Evolutionary conservation across 257 asterid species (phyloP), one percentile per base, ranked within the genome.

Genomic region (Nicotiana undulata): DNA sequence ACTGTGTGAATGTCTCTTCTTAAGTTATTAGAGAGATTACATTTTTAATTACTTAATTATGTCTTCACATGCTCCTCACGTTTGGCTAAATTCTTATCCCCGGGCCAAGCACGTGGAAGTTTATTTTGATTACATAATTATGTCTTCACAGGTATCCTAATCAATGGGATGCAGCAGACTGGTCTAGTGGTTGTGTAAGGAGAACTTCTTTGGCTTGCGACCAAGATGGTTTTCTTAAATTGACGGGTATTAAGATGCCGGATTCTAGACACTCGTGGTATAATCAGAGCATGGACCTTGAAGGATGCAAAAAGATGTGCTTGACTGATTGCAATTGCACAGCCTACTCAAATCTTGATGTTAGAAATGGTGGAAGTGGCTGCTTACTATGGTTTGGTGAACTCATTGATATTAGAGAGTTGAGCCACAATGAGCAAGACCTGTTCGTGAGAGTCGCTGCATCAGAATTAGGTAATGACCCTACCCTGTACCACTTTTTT

Each of bases 311-410:
- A 75, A 72, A 9, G 1, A 76, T 59, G 74, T 90, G 94, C 75
- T 80, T 20, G 44, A 74, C 31, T 60, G 86, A 89, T n/a, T 87
- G 94, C 44, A 63, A 78, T 7, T 90, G 92, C 60, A 80, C 66
- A 75, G 92, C 92, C 0, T 90, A 86, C 65, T 51, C 90, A 4
- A 81, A 80, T 79, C 59, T 85, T 63, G 84, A 87, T 70, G 65
- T 88, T 3, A 66, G 85, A 13, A 44, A 22, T 22, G 68, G 20
- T 1, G 81, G 80, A 5, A 52, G 81, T 46, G 93, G 93, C 15
- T 89, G 93, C 86, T 29, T 89, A 77, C 75, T 88, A 34, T 84
- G 89, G 87, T 77, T 81, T 16, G 85, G 81, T 10, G 88, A 86
- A 20, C 88, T 89, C 82, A n/a, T 82, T 13, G 91, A 89, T 49